Evolutionary conservation across 345 rosid species (phyloP).

Genomic region (Psidium guajava): DNA sequence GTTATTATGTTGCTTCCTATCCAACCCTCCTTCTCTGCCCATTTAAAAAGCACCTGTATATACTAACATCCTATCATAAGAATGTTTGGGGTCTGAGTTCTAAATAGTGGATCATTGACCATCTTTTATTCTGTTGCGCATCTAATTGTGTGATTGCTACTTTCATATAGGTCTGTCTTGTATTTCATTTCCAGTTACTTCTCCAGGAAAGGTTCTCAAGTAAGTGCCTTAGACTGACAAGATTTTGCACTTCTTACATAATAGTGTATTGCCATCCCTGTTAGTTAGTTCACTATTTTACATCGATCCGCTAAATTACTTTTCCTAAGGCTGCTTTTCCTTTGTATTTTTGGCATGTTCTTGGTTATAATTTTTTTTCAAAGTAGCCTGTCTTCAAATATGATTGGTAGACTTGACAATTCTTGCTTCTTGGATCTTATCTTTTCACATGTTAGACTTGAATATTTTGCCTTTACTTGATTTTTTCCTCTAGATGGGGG

Average conservation of each 20-base stretch:
- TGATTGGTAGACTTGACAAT: neutral
- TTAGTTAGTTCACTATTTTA: neutral
- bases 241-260: neutral
- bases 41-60: neutral
- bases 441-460: neutral
- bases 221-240: slow-evolving; percentile 24
- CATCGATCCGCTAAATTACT: neutral
- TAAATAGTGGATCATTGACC: neutral
- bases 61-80: neutral
- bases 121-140: neutral
- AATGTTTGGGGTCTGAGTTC: neutral
- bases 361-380: neutral
- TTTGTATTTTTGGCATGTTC: neutral
- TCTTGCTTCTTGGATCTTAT: neutral
- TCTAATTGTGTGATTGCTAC: neutral
- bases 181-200: slow-evolving; percentile 74
- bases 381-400: neutral
- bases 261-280: neutral
- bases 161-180: slow-evolving; percentile 40
- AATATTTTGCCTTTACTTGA: neutral
- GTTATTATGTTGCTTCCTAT: neutral
- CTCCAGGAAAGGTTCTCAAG: slow-evolving; percentile 78
- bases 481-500: neutral
- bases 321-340: neutral
- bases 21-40: neutral